Conservation (phyloP, 2,329 filamentous ascomycete genomes). For the Anthostomella pinea region DNA sequence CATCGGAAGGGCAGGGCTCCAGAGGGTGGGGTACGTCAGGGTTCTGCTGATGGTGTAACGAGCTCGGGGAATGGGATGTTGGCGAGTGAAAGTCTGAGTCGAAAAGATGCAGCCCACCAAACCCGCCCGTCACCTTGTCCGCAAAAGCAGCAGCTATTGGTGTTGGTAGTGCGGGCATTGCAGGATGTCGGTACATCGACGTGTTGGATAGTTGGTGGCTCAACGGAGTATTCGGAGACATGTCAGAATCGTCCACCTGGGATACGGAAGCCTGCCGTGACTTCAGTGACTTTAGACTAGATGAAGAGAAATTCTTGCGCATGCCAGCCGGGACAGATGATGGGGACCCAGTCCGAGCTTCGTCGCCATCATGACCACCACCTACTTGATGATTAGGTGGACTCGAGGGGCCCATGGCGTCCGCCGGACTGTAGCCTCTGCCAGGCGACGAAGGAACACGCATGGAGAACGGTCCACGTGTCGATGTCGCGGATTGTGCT, state of each 20-base stretch:
- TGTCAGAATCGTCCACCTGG: slow-evolving; percentile 60
- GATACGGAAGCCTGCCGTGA: slow-evolving; percentile 70
- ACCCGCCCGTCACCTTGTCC: slow-evolving; percentile 53
- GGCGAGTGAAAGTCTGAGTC: slow-evolving; percentile 74
- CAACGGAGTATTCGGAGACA: slow-evolving; percentile 71
- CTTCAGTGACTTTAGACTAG: slow-evolving; percentile 68
- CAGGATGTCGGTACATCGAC: slow-evolving; percentile 47
- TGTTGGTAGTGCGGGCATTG: slow-evolving; percentile 64
- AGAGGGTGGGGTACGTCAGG: slow-evolving; percentile 71
- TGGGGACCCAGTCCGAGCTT: slow-evolving; percentile 52
- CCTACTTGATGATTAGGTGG: slow-evolving; percentile 30
- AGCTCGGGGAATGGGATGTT: slow-evolving; percentile 56
- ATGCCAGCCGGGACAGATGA: slow-evolving; percentile 46
- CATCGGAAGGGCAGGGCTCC: slow-evolving; percentile 87
- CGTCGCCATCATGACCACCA: slow-evolving; percentile 35
- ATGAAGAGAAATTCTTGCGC: slow-evolving; percentile 68
- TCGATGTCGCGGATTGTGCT: slow-evolving; percentile 37
- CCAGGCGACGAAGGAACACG: slow-evolving; percentile 35
- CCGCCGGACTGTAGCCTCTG: slow-evolving; percentile 22
- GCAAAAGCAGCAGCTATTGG: slow-evolving; percentile 62
- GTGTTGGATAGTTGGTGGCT: slow-evolving; percentile 59
- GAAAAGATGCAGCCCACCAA: slow-evolving; percentile 75
- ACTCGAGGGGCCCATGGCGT: slow-evolving; percentile 29
- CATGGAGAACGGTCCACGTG: slow-evolving; percentile 31
- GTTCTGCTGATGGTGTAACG: slow-evolving; percentile 57